These are phyloP conservation scores for Talaromyces trachyspermus DNA, from an alignment of 495 filamentous ascomycete genomes.

Conservation along the genomic window DNA sequence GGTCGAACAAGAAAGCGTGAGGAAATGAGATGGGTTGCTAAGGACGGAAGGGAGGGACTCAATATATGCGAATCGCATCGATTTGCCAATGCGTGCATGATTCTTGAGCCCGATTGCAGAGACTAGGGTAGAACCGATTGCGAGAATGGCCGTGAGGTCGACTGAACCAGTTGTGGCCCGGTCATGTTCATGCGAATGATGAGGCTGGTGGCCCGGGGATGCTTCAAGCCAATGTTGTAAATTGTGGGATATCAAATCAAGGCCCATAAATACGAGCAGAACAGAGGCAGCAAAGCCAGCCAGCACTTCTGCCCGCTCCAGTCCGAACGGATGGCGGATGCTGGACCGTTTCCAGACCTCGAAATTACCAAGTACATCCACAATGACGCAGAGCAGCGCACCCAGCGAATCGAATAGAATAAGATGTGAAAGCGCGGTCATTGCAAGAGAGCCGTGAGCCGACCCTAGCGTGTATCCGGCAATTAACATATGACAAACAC, in stretches of 20 bases:
- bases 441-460: slow-evolving; percentile 78
- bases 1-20: slow-evolving; percentile 77
- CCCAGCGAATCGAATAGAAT: slow-evolving; percentile 92
- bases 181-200: slow-evolving; percentile 60
- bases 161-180: slow-evolving; percentile 67
- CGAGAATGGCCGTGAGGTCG: slow-evolving; percentile 74
- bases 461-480: slow-evolving; percentile 79
- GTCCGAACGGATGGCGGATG: slow-evolving; percentile 87
- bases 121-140: slow-evolving; percentile 80
- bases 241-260: slow-evolving; percentile 90
- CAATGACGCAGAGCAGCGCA: slow-evolving; percentile 84
- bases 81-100: slow-evolving; percentile 85
- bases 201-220: slow-evolving; percentile 52
- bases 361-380: slow-evolving; percentile 91
- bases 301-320: slow-evolving; percentile 86
- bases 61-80: slow-evolving; percentile 74
- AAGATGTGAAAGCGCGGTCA: slow-evolving; percentile 87
- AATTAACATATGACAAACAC: slow-evolving; percentile 74
- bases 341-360: slow-evolving; percentile 94
- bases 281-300: slow-evolving; percentile 97
- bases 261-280: slow-evolving; percentile 89
- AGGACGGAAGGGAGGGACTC: slow-evolving; percentile 72
- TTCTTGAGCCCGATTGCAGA: slow-evolving; percentile 85
- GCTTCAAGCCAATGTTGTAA: slow-evolving; percentile 76
- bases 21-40: slow-evolving; percentile 87